Evolutionary conservation across 2,329 filamentous ascomycete species (phyloP).

Genomic region (Alternaria gansuensis): DNA sequence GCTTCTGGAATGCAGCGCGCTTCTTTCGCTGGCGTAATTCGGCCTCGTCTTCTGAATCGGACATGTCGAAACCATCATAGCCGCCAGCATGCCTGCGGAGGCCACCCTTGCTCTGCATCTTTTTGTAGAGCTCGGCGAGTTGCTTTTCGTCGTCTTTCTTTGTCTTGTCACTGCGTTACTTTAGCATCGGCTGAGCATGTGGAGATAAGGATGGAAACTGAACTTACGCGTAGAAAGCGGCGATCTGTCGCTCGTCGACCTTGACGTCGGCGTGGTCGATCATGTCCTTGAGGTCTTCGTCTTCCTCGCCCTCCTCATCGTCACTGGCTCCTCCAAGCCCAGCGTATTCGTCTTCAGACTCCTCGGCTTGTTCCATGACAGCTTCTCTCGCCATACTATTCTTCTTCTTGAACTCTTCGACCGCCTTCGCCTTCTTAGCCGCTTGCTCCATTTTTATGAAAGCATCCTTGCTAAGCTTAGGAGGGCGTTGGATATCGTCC

Average conservation of each 20-base stretch:
- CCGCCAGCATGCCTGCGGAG: constrained; percentile 79
- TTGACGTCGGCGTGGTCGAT: constrained; percentile 83
- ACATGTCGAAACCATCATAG: constrained; percentile 73
- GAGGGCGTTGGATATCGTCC: constrained; percentile 43
- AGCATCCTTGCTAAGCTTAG: constrained; percentile 59
- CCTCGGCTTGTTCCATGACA: constrained; percentile 92
- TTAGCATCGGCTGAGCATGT: constrained; percentile 26
- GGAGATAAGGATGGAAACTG: not conserved
- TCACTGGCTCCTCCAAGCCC: constrained; percentile 90
- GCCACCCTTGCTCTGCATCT: constrained; percentile 80
- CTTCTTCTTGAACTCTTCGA: constrained; percentile 76
- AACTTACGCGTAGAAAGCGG: constrained; percentile 87
- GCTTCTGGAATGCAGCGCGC: constrained; percentile 86
- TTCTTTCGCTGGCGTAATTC: constrained; percentile 81
- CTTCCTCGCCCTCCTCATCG: constrained; percentile 80
- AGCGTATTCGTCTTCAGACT: constrained; percentile 98
- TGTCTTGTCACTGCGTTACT: constrained; percentile 71
- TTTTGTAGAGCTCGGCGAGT: constrained; percentile 48
- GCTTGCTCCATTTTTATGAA: constrained; percentile 77
- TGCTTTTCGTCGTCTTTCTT: constrained; percentile 79
- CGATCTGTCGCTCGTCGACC: constrained; percentile 81
- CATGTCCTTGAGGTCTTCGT: constrained; percentile 81
- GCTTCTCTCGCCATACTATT: constrained; percentile 85
- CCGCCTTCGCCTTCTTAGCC: constrained; percentile 61
- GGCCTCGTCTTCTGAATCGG: constrained; percentile 88